These are phyloP conservation scores for Xylaria cubensis DNA, from an alignment of 495 filamentous ascomycete genomes.

Conservation along the genomic window DNA sequence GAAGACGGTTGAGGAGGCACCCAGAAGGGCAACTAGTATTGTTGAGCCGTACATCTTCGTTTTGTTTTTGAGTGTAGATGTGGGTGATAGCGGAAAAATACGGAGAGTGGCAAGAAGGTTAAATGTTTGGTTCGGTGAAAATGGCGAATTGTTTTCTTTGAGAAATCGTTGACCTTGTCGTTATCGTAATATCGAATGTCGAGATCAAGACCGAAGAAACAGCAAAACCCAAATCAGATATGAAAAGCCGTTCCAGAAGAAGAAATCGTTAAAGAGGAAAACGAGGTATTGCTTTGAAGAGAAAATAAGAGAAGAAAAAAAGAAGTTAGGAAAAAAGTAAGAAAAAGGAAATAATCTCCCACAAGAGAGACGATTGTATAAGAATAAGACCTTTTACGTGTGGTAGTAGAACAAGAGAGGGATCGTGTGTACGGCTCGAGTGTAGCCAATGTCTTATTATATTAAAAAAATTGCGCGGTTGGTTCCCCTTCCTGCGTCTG, in stretches of 20 bases:
- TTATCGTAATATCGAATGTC: background rate
- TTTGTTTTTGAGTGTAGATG: background rate
- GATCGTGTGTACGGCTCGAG: constrained; percentile 14
- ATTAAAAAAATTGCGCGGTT: constrained; percentile 9
- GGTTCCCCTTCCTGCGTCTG: background rate
- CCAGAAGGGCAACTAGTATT: constrained; percentile 53
- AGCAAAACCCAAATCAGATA: constrained; percentile 25
- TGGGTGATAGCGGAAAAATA: background rate
- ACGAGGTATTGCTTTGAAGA: constrained; percentile 35
- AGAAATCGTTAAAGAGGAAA: constrained; percentile 31
- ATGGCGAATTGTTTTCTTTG: constrained; percentile 17
- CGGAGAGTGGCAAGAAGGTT: background rate
- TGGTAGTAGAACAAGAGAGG: constrained; percentile 23
- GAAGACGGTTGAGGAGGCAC: constrained; percentile 47
- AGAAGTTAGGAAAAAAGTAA: constrained; percentile 43
- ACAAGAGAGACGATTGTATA: constrained; percentile 33
- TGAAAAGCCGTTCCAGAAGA: constrained; percentile 10
- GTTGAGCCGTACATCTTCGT: constrained; percentile 54
- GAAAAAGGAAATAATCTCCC: constrained; percentile 44
- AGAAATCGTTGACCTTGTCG: constrained; percentile 5
- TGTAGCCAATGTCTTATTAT: constrained; percentile 19
- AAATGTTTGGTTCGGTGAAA: constrained; percentile 16
- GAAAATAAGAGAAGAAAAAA: constrained; percentile 37
- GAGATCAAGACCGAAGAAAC: constrained; percentile 22
- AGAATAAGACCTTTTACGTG: constrained; percentile 29